phyloP scores from a whole-genome alignment of 192 early-diverging fungal genomes.

The Coemansia sp. region DNA sequence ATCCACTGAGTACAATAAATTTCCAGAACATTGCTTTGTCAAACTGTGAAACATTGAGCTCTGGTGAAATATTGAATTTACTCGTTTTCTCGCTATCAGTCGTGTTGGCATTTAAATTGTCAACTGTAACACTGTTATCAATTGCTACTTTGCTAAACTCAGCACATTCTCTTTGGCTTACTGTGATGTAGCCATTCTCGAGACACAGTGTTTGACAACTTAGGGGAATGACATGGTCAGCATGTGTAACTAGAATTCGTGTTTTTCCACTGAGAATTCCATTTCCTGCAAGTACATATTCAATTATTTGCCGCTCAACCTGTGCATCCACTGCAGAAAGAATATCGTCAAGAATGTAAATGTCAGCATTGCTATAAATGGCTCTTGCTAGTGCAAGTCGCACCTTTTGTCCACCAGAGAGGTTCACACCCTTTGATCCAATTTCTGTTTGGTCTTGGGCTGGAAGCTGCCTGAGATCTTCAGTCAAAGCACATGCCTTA shows the following conservation, averaged over 20 bases:
- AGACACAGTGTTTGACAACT: conserved; percentile 15
- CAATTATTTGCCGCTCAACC: conserved; percentile 27
- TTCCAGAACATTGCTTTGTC: conserved; percentile 5
- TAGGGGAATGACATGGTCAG: conserved; percentile 31
- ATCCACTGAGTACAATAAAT: conserved; percentile 14
- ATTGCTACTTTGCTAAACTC: neutral
- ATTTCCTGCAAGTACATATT: conserved; percentile 16
- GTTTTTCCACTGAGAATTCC: conserved; percentile 22
- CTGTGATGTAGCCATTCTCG: conserved; percentile 7
- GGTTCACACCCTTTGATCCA: conserved; percentile 58
- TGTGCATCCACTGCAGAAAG: conserved; percentile 33
- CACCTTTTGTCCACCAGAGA: conserved; percentile 64
- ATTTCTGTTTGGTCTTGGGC: conserved; percentile 54
- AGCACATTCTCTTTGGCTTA: neutral
- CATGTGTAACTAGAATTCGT: conserved; percentile 17
- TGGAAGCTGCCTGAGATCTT: conserved; percentile 20
- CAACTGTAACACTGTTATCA: neutral
- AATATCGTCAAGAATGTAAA: conserved; percentile 37
- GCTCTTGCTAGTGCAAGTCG: conserved; percentile 66
- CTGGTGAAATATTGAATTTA: conserved; percentile 13
- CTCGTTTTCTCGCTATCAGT: neutral
- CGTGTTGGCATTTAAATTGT: neutral
- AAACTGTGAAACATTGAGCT: conserved; percentile 9
- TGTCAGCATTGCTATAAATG: conserved; percentile 58
- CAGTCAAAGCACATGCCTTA: conserved; percentile 24